phyloP scores from a whole-genome alignment of 2,329 filamentous ascomycete species.

The Pyrenochaeta sp. region DNA sequence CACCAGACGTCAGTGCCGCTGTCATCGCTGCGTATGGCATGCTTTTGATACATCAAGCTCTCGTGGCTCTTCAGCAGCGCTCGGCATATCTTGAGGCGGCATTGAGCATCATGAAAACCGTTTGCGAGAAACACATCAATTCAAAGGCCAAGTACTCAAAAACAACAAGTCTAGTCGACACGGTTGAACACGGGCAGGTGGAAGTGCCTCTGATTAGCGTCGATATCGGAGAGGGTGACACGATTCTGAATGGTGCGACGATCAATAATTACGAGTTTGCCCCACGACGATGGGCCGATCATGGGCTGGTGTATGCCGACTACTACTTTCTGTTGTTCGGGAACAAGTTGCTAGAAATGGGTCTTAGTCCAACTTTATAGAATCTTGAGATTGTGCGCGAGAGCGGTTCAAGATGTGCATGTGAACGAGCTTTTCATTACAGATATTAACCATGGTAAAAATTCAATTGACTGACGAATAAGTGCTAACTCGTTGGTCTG shows the following conservation, averaged over 20 bases:
- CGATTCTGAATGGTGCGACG: constrained; percentile 50
- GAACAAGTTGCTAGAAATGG: constrained; percentile 48
- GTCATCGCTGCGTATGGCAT: constrained; percentile 50
- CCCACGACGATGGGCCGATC: constrained; percentile 51
- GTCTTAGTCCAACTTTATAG: neutral
- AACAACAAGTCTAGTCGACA: neutral
- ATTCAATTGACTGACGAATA: constrained; percentile 6
- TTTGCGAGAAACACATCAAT: constrained; percentile 3
- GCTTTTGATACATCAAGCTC: constrained; percentile 48
- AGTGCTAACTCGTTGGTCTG: constrained; percentile 9
- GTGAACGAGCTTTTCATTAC: neutral
- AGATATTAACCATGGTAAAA: too few species aligned
- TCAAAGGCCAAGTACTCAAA: neutral
- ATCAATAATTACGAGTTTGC: constrained; percentile 54
- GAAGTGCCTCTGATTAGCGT: constrained; percentile 5
- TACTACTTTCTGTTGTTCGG: constrained; percentile 55
- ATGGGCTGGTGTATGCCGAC: constrained; percentile 56
- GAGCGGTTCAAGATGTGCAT: too few species aligned
- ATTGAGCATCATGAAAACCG: constrained; percentile 2
- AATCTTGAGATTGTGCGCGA: neutral
- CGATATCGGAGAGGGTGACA: constrained; percentile 44
- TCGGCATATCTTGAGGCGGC: constrained; percentile 2
- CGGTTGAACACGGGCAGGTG: constrained; percentile 3
- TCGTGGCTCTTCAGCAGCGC: neutral
- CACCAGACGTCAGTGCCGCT: constrained; percentile 50